Evolutionary conservation across 73 alveolate species (phyloP).

Genomic region (Durusdinium trenchii): DNA sequence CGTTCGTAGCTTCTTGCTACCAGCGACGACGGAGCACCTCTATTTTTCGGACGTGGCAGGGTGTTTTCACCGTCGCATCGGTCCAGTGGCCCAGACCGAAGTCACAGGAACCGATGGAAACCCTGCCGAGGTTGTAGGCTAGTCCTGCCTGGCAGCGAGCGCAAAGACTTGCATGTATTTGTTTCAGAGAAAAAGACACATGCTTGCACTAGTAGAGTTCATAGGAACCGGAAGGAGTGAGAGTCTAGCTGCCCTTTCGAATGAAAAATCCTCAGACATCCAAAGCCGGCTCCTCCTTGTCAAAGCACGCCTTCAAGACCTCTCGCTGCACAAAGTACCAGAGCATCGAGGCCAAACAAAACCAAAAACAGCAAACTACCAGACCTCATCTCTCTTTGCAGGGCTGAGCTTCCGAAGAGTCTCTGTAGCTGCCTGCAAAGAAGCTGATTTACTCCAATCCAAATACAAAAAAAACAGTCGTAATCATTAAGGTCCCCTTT

Average conservation of each 20-base stretch:
- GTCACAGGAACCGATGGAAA: conserved; percentile 85
- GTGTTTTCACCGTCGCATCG: not conserved
- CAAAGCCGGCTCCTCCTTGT: conserved; percentile 22
- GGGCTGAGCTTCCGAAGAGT: conserved; percentile 58
- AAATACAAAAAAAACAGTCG: no score
- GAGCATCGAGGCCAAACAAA: not conserved
- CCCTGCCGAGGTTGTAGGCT: conserved; percentile 76
- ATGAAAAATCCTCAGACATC: not conserved
- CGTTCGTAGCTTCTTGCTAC: no score
- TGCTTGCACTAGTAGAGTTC: no score
- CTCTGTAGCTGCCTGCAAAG: conserved; percentile 61
- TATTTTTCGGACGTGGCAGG: not conserved
- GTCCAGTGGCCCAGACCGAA: conserved; percentile 90
- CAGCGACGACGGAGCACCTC: not conserved
- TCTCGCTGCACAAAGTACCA: not conserved
- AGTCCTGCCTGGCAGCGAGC: conserved; percentile 17
- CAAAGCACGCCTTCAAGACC: conserved; percentile 50
- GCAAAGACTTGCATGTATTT: not conserved
- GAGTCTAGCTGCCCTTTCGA: not conserved
- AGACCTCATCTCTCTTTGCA: conserved; percentile 4
- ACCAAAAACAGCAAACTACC: not conserved
- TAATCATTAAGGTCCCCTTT: no score
- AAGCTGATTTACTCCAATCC: no score
- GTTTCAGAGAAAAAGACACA: not conserved
- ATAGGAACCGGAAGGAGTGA: not conserved